These are phyloP conservation scores for Talaromyces rugulosus DNA, from an alignment of 2,329 filamentous ascomycete species.

Conservation along the genomic window DNA sequence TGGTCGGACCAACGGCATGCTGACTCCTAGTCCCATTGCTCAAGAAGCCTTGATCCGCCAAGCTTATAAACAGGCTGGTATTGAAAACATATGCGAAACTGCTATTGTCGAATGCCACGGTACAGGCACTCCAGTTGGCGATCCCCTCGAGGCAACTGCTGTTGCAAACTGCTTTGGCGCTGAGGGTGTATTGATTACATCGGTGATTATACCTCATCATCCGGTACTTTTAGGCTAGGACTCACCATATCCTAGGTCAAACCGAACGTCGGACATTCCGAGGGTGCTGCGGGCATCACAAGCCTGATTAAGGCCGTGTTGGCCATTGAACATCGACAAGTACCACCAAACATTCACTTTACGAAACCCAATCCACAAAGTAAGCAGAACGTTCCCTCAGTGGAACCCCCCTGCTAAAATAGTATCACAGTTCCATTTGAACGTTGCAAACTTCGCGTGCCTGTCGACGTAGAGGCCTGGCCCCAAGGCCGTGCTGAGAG, in stretches of 20 bases:
- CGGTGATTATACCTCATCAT: constrained; percentile 1
- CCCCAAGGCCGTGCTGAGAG: constrained; percentile 11
- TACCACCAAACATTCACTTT: constrained; percentile 20
- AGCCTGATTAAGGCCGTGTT: constrained; percentile 21
- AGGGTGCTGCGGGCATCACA: constrained; percentile 19
- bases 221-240: too few species aligned
- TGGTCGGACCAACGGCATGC: constrained; percentile 18
- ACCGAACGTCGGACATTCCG: constrained; percentile 26
- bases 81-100: constrained; percentile 19
- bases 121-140: constrained; percentile 29
- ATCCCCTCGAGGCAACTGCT: constrained; percentile 26
- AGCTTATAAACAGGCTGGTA: constrained; percentile 31
- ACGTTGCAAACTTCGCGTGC: constrained; percentile 10
- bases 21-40: constrained; percentile 23
- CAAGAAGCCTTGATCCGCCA: constrained; percentile 35
- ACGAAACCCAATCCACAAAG: constrained; percentile 29
- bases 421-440: constrained; percentile 11
- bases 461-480: constrained; percentile 9
- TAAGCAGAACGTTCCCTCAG: constrained; percentile 1
- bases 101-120: constrained; percentile 34
- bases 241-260: constrained; percentile 15
- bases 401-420: too few species aligned
- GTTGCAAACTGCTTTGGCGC: constrained; percentile 19
- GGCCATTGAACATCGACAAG: constrained; percentile 17
- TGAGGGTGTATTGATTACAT: constrained; percentile 15